Evolutionary conservation across 495 filamentous ascomycete genomes (phyloP), one percentile per base, ranked within the genome.

Genomic region (Amphirosellinia nigrospora): DNA sequence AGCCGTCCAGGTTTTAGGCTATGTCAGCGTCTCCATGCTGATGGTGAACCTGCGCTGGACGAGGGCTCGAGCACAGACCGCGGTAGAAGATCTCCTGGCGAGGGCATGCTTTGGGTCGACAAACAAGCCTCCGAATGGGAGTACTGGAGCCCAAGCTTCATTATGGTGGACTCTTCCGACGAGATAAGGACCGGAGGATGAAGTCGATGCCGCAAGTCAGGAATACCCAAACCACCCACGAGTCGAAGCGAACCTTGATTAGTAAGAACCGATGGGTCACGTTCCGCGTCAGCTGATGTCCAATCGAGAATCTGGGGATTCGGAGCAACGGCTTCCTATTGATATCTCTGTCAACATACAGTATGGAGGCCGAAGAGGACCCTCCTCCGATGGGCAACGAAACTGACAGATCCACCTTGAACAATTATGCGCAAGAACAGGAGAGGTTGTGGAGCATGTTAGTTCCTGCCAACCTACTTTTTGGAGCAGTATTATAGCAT

Each of bases 81-180:
- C 94, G 4, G 84, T 98, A 28, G 92, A 97, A 41, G 96, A 99
- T 79, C 79, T 99, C 28, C 79, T 98, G n/a, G 90, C 7, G 95
- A 97, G 75, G 92, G 92, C 30, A 86, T 99, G 79, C 91, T 98
- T 21, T 99, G 96, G 96, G 88, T 98, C 8, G 96, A 99, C 81
- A 86, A 85, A 59, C 94, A 98, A 79, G 89, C 88, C 21, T 84
- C 86, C 9, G 94, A 98, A 82, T 93, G 89, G 74, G 96, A 98
- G 81, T 99, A 97, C 76, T 99, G 96, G 96, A 94, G 92, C 63
- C 96, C 96, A 0, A 86, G 88, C 6, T 90, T 88, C 56, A 87
- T 89, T 70, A 78, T 86, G 77, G 68, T 81, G n/a, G 83, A 77
- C 64, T 69, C 66, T 32, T 65, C 66, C 21, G 68, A 56, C 16